phyloP scores from a whole-genome alignment of 2,329 filamentous ascomycete species.

The Magnaporthiopsis poae region DNA sequence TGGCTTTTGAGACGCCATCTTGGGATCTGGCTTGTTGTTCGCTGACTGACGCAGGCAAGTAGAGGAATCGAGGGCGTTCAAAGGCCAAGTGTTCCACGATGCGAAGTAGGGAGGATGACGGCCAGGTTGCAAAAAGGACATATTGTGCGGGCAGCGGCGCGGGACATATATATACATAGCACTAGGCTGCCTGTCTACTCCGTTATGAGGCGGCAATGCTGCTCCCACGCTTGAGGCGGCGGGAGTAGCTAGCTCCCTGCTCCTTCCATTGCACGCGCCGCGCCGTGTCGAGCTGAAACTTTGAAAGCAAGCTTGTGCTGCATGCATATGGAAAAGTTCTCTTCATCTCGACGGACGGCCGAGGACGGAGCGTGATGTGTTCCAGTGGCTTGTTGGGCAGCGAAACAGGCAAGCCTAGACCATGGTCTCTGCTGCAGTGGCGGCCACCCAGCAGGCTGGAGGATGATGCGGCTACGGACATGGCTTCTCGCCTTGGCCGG shows the following conservation, averaged over 20 bases:
- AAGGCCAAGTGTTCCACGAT: background rate
- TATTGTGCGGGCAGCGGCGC: background rate
- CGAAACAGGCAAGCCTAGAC: background rate
- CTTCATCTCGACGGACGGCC: background rate
- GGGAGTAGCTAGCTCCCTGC: no score
- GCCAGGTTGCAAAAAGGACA: background rate
- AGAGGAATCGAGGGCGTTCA: background rate
- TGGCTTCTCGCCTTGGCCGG: no score
- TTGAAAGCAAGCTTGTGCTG: background rate
- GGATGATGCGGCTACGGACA: background rate
- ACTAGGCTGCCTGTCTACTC: background rate
- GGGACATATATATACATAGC: background rate
- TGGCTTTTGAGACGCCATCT: constrained; percentile 16
- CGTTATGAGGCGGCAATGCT: background rate
- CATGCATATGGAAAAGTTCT: background rate
- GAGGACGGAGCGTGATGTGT: background rate
- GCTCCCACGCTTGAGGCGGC: background rate
- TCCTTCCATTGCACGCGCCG: background rate
- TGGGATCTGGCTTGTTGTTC: background rate
- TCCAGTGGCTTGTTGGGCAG: background rate
- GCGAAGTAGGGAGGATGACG: background rate
- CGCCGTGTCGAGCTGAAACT: background rate
- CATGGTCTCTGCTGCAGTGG: no score
- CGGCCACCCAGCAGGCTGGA: background rate
- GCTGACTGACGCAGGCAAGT: background rate